Conservation (phyloP, 2,329 filamentous ascomycete species). For the Ophioceras dolichostomum region DNA sequence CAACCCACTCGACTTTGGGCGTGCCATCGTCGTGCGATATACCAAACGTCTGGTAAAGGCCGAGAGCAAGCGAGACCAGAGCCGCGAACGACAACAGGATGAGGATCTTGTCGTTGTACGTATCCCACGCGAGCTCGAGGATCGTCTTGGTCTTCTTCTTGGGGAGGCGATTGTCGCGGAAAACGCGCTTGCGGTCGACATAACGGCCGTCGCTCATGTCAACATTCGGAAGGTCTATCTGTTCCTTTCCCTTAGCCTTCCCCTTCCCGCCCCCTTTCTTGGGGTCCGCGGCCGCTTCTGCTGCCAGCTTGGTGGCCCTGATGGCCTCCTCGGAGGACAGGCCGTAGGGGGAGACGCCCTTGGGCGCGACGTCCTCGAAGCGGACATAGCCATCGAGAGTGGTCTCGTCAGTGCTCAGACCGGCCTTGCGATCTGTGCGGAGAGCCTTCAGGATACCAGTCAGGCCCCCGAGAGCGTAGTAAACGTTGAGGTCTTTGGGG, state of each 20-base stretch:
- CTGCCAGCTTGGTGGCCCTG: no score
- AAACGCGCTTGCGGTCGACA: slow-evolving; percentile 3
- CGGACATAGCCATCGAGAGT: slow-evolving; percentile 48
- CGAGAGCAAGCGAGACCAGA: slow-evolving; percentile 54
- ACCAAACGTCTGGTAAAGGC: slow-evolving; percentile 54
- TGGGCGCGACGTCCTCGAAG: slow-evolving; percentile 49
- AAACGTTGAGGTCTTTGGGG: slow-evolving; percentile 64
- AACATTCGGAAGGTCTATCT: not conserved
- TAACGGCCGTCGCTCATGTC: not conserved
- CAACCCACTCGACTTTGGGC: slow-evolving; percentile 45
- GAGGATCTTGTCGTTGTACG: slow-evolving; percentile 64
- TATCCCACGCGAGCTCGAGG: slow-evolving; percentile 45
- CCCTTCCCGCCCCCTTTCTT: not conserved
- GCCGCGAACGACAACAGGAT: slow-evolving; percentile 58
- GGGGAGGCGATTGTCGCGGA: slow-evolving; percentile 1
- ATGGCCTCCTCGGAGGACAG: slow-evolving; percentile 7
- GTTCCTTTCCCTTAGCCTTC: no score
- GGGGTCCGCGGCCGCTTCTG: not conserved
- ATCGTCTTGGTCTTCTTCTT: slow-evolving; percentile 4
- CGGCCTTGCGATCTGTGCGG: slow-evolving; percentile 49
- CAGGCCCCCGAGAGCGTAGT: slow-evolving; percentile 63
- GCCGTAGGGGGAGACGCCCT: slow-evolving; percentile 22
- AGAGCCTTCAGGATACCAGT: slow-evolving; percentile 63
- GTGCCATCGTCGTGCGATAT: slow-evolving; percentile 24
- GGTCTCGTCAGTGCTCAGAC: slow-evolving; percentile 59